Evolutionary conservation across 495 filamentous ascomycete genomes (phyloP).

Genomic region (Jackrogersella minutella): DNA sequence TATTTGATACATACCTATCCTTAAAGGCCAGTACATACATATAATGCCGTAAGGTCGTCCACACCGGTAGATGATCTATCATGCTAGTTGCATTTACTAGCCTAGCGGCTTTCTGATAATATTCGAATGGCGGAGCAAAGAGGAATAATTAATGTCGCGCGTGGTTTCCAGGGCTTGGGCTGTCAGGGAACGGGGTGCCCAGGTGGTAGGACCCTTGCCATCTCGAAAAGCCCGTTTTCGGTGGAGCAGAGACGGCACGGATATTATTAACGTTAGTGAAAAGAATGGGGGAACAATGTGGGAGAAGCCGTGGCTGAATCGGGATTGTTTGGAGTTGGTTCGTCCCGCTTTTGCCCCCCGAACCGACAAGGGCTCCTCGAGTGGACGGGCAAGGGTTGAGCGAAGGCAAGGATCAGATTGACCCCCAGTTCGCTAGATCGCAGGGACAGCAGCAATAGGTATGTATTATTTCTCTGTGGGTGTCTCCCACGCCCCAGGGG

Average conservation of each 20-base stretch:
- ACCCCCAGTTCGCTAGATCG: constrained; percentile 40
- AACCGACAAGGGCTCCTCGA: constrained; percentile 23
- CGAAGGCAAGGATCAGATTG: constrained; percentile 32
- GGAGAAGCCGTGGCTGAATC: constrained; percentile 42
- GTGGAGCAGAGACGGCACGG: constrained; percentile 44
- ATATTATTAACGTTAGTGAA: constrained; percentile 43
- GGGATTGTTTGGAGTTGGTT: constrained; percentile 40
- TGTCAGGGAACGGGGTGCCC: constrained; percentile 8
- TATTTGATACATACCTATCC: constrained; percentile 8
- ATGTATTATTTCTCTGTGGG: constrained; percentile 6
- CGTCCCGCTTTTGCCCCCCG: constrained; percentile 37
- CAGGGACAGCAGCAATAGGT: constrained; percentile 30
- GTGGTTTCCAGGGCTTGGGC: constrained; percentile 21
- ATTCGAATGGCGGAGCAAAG: constrained; percentile 23
- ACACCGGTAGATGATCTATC: constrained; percentile 28
- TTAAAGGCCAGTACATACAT: too few relatives aligned
- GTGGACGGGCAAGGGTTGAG: not conserved
- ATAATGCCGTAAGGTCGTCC: constrained; percentile 18
- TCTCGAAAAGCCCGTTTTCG: constrained; percentile 37
- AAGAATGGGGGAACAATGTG: constrained; percentile 22
- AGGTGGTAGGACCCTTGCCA: constrained; percentile 23
- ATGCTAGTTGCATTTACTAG: constrained; percentile 27
- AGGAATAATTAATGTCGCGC: constrained; percentile 37
- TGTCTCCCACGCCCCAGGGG: constrained; percentile 43
- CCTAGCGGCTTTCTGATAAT: too few relatives aligned